Conservation (phyloP, 2,329 filamentous ascomycete species). For the Sclerotiophoma versabilis region DNA sequence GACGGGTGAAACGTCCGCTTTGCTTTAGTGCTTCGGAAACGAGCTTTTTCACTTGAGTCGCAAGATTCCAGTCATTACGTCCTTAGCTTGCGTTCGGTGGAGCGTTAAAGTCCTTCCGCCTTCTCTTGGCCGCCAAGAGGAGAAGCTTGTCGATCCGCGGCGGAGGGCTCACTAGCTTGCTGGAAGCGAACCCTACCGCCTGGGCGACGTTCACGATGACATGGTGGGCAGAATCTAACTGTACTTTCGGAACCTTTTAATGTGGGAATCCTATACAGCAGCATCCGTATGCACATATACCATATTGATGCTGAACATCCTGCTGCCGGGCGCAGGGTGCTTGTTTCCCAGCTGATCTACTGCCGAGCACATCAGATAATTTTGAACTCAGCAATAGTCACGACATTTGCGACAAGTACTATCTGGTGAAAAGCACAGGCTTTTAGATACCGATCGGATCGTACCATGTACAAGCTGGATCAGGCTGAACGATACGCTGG, state of each 20-base stretch:
- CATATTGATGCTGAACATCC: too few relatives aligned
- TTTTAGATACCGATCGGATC: background rate
- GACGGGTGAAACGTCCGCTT: background rate
- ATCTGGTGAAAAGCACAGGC: background rate
- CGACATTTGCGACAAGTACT: too few relatives aligned
- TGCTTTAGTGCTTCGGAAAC: background rate
- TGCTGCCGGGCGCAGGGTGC: too few relatives aligned
- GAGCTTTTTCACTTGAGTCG: background rate
- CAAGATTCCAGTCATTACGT: background rate
- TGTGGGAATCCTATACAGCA: background rate
- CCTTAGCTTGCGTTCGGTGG: background rate
- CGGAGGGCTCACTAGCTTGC: background rate
- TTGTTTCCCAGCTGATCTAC: too few relatives aligned
- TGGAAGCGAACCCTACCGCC: background rate
- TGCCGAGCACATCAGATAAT: too few relatives aligned
- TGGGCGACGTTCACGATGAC: background rate
- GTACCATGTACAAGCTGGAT: background rate
- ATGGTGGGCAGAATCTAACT: background rate
- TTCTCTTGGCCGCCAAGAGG: constrained; percentile 9
- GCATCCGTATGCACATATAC: too few relatives aligned
- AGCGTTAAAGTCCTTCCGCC: background rate
- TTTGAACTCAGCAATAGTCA: too few relatives aligned
- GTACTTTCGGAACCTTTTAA: too few relatives aligned
- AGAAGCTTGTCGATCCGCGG: background rate
- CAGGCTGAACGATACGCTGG: background rate